Conservation (phyloP, 129 eudicot genomes). For the Artemisia tridentata region DNA sequence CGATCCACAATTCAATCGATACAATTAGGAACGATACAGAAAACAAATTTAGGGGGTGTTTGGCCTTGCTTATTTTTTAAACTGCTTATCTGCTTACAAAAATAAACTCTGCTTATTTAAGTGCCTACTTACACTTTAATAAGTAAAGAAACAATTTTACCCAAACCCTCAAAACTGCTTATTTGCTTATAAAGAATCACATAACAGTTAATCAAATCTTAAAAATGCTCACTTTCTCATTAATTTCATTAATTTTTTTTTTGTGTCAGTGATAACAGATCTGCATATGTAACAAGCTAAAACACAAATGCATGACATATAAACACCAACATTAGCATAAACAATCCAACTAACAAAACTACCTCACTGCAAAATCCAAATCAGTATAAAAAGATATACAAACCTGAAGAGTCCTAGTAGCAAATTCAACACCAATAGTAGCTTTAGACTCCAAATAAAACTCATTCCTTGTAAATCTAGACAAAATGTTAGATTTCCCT, state of each 20-base stretch:
- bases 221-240: background rate
- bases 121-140: too few species aligned
- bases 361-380: background rate
- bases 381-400: background rate
- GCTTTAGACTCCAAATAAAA: slow-evolving; percentile 38
- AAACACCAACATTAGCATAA: background rate
- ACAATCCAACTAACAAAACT: background rate
- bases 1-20: background rate
- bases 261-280: slow-evolving; percentile 12
- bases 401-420: slow-evolving; percentile 42
- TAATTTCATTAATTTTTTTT: background rate
- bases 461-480: slow-evolving; percentile 36
- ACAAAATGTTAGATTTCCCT: slow-evolving; percentile 36
- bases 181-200: background rate
- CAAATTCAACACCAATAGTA: slow-evolving; percentile 41
- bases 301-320: slow-evolving; percentile 5
- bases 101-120: too few species aligned
- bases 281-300: slow-evolving; percentile 14
- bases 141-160: too few species aligned
- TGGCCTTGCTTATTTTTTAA: too few species aligned
- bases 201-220: background rate
- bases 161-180: too few species aligned
- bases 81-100: too few species aligned
- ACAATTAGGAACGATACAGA: background rate
- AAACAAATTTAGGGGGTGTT: background rate